These are phyloP conservation scores for Torulaspora franciscae DNA, from an alignment of 805 yeast species.

Conservation along the genomic window DNA sequence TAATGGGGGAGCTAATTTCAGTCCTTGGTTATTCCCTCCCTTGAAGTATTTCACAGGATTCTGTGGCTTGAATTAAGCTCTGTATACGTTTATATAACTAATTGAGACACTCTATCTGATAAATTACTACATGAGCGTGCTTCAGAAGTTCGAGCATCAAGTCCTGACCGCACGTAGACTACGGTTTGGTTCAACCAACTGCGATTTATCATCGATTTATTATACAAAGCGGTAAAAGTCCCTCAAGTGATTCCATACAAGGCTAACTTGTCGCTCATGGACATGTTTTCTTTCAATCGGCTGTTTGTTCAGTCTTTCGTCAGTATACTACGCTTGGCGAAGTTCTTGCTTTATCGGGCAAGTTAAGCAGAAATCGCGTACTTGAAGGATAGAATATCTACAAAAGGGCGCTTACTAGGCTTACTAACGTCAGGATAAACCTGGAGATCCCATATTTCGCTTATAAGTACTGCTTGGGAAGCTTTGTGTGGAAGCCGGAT, in stretches of 20 bases:
- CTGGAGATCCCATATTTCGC: background rate
- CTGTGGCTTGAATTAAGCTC: background rate
- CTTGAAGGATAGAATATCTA: background rate
- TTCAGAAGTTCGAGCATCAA: no score
- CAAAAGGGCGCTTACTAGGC: background rate
- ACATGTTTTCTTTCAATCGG: background rate
- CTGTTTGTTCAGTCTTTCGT: background rate
- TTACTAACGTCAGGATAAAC: background rate
- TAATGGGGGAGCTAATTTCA: background rate
- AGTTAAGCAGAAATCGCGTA: background rate
- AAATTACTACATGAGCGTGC: background rate
- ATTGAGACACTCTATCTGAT: background rate
- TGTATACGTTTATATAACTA: background rate
- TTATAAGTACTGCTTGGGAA: background rate
- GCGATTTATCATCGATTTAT: no score
- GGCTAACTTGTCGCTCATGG: background rate
- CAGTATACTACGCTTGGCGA: background rate
- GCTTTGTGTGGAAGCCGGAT: conserved; percentile 5
- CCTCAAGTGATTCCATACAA: no score
- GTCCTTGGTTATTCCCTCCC: background rate
- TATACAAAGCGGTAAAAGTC: no score
- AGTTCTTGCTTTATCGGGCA: background rate
- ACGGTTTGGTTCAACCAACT: no score
- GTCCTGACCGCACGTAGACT: no score
- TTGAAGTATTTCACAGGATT: background rate